Evolutionary conservation across 2,329 filamentous ascomycete genomes (phyloP), one percentile per base, ranked within the genome.

Genomic region (Tolypocladium nubicola): DNA sequence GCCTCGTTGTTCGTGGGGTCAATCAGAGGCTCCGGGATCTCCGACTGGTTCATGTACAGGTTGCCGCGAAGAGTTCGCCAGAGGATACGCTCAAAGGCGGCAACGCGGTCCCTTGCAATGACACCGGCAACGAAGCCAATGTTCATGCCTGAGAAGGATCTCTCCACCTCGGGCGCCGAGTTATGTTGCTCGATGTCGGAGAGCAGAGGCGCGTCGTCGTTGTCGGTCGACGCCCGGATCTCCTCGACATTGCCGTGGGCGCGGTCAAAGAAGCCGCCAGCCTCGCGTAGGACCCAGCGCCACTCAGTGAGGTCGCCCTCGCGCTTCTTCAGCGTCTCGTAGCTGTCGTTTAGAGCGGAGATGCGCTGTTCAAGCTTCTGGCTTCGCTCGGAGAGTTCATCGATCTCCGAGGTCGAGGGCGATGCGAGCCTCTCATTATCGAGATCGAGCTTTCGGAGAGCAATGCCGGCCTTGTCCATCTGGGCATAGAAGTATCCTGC

Each of bases 21-120:
- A 70, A 96, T 81, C 65, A 99, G 87, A 41, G 90, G 85, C 71
- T 99, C 93, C 9, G 91, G 87, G 61, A 99, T 99, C 79, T 99
- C 94, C 45, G 93, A 93, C 78, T 99, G 95, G 76, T 99, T 99
- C 94, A 99, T 99, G 81, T 97, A 99, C 62, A 99, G 78, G 74
- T 99, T 99, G 67, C 94, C 94, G 72, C 94, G 90, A 47, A 99
- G 84, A 0, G 95, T 97, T 67, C 94, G 86, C 94, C 94, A 99
- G 55, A 99, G 80, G 65, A 99, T 99, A 59, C 94, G 88, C 77
- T 99, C 95, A 70, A 99, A 99, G 33, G 93, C 89, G 16, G 87
- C 92, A 60, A 99, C 93, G 54, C 93, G 86, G 69, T 97, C 93
- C 56, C 94, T 85, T 41, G 89, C 84, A 66, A 99, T 97, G 65